phyloP scores from a whole-genome alignment of 306 rosid species.

The Mimosa pudica region DNA sequence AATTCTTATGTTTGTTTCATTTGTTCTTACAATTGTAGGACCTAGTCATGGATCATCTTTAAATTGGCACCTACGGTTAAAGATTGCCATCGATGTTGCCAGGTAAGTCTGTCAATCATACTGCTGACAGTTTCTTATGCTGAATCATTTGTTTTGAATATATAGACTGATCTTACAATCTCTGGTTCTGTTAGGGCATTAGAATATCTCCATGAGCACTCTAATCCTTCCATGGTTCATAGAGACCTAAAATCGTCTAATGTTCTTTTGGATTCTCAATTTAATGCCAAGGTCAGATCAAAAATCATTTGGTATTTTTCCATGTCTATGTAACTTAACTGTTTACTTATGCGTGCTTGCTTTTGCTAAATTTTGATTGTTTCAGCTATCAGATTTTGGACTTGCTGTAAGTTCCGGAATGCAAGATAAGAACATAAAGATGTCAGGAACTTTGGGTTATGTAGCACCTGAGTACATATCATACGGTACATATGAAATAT shows the following conservation, averaged over 20 bases:
- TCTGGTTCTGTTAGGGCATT: slow-evolving; percentile 60
- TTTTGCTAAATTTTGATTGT: slow-evolving; percentile 44
- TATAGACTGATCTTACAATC: slow-evolving; percentile 15
- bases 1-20: slow-evolving; percentile 27
- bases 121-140: slow-evolving; percentile 7
- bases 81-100: slow-evolving; percentile 82
- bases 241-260: slow-evolving; percentile 74
- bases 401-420: slow-evolving; percentile 64
- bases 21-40: slow-evolving; percentile 50
- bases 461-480: slow-evolving; percentile 85
- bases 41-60: slow-evolving; percentile 64
- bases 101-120: slow-evolving; percentile 48
- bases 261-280: slow-evolving; percentile 84
- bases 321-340: slow-evolving; percentile 5
- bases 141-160: slow-evolving; percentile 1
- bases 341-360: slow-evolving; percentile 23
- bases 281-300: slow-evolving; percentile 75
- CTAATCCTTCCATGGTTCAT: slow-evolving; percentile 79
- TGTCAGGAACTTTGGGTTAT: slow-evolving; percentile 74
- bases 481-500: slow-evolving; percentile 59
- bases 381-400: slow-evolving; percentile 89
- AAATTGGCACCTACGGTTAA: slow-evolving; percentile 81
- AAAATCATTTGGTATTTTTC: slow-evolving; percentile 8
- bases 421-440: slow-evolving; percentile 65
- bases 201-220: slow-evolving; percentile 90